Evolutionary conservation across 2,329 filamentous ascomycete genomes (phyloP), one percentile per base, ranked within the genome.

Genomic region (Hypomyces perniciosus): DNA sequence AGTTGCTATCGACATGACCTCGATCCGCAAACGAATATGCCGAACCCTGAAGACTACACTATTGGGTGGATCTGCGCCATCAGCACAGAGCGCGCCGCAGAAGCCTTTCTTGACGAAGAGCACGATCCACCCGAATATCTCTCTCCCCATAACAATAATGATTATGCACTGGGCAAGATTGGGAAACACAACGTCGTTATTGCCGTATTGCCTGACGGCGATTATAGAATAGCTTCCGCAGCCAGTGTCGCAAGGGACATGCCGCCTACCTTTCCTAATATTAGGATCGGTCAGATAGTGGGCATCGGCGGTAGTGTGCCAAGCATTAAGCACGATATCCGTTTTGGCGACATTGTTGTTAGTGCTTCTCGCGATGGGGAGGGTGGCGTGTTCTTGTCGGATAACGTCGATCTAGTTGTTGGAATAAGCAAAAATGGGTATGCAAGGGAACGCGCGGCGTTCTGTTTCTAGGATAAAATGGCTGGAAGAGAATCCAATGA

Each of bases 271-370:
- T 69, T 67, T 40, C 59, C 60, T 0, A 58, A 62, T 4, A 39
- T 71, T 4, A 47, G 57, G 8, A 52, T 68, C 6, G 61, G 61
- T 1, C 44, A 44, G 3, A 33, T 50, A 31, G 47, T 50, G 1
- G 47, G 47, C 5, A 50, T 50, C 31, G 47, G 61, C 0, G 67
- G 67, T 4, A 68, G 67, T 3, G 66, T 61, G 0, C 68, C 68
- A 49, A 72, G 53, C 40, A 0, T 4, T 1, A 51, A 60, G 6
- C 52, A 65, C 26, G 66, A 72, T 9, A 62, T 72, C 1, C 62
- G 67, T 4, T 57, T 63, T 0, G 62, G 62, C 1, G 59, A 64
- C 31, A 27, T 63, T 1, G 56, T 62, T 0, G 58, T 63, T 0
- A 56, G 59, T 29, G 26, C 34, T 6, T 39, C 35, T 3, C 4